Evolutionary conservation across 441 rosid genomes (phyloP).

Genomic region (Bocquillonia castaneifolia): DNA sequence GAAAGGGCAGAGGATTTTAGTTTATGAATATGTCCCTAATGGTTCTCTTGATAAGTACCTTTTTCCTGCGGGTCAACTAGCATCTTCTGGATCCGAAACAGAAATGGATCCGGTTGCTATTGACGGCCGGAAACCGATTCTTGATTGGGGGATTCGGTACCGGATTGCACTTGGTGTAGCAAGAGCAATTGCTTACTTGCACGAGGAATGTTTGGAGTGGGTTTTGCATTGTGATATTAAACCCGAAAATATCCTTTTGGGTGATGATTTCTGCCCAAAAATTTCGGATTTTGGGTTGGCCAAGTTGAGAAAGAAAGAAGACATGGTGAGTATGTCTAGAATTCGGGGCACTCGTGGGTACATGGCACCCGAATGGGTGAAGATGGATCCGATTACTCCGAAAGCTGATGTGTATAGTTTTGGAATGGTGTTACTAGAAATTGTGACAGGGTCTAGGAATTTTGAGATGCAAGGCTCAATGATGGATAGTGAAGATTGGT

Average conservation of each 20-base stretch:
- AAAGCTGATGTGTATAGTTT: slow-evolving; percentile 68
- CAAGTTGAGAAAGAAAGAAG: slow-evolving; percentile 59
- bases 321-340: slow-evolving; percentile 60
- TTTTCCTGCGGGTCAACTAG: slow-evolving; percentile 30
- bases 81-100: not conserved
- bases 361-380: slow-evolving; percentile 71
- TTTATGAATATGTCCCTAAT: slow-evolving; percentile 57
- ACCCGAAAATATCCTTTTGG: slow-evolving; percentile 64
- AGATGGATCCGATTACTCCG: slow-evolving; percentile 51
- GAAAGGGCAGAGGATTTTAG: slow-evolving; percentile 56
- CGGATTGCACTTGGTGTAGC: slow-evolving; percentile 64
- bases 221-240: slow-evolving; percentile 68
- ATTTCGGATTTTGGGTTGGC: slow-evolving; percentile 66
- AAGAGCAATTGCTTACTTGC: slow-evolving; percentile 56
- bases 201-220: slow-evolving; percentile 77
- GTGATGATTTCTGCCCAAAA: slow-evolving; percentile 70
- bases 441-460: slow-evolving; percentile 55
- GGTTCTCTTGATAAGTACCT: slow-evolving; percentile 60
- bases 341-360: slow-evolving; percentile 73
- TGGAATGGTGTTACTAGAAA: slow-evolving; percentile 62
- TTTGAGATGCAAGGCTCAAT: slow-evolving; percentile 40
- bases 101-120: slow-evolving; percentile 19
- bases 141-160: slow-evolving; percentile 59
- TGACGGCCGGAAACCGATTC: slow-evolving; percentile 31
- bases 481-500: slow-evolving; percentile 57